Conservation (phyloP, 495 filamentous ascomycete genomes). For the Tuber melanosporum region DNA sequence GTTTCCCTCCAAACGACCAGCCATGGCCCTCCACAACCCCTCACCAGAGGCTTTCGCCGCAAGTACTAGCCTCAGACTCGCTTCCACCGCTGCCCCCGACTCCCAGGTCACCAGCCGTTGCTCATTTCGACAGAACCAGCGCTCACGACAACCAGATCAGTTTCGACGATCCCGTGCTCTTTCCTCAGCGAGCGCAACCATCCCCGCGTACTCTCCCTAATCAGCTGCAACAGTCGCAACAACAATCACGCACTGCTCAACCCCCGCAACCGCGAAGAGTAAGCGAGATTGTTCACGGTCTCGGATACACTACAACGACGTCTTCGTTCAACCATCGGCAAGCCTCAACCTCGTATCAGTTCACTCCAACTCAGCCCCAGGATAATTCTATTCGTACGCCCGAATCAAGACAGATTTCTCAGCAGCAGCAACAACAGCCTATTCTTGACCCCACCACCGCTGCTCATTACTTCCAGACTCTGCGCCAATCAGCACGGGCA, state of each 20-base stretch:
- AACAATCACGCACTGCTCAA: slow-evolving; percentile 32
- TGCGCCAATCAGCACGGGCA: slow-evolving; percentile 24
- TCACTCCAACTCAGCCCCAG: slow-evolving; percentile 30
- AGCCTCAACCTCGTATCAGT: slow-evolving; percentile 41
- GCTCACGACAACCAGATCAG: slow-evolving; percentile 34
- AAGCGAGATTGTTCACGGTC: slow-evolving; percentile 54
- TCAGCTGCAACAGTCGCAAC: slow-evolving; percentile 31
- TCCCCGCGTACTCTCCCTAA: slow-evolving; percentile 37
- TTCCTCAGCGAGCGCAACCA: slow-evolving; percentile 26
- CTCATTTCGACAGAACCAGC: slow-evolving; percentile 36
- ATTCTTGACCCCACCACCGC: slow-evolving; percentile 51
- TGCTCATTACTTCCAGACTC: slow-evolving; percentile 31
- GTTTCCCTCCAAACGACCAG: slow-evolving; percentile 39
- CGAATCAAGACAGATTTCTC: slow-evolving; percentile 47
- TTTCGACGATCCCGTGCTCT: slow-evolving; percentile 42
- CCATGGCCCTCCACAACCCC: slow-evolving; percentile 40
- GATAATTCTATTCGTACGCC: slow-evolving; percentile 53
- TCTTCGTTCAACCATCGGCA: slow-evolving; percentile 55
- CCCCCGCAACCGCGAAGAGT: slow-evolving; percentile 46
- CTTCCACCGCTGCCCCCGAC: slow-evolving; percentile 26
- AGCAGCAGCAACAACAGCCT: slow-evolving; percentile 49
- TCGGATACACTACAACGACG: slow-evolving; percentile 54
- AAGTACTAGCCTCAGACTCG: slow-evolving; percentile 28
- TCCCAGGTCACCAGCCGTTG: slow-evolving; percentile 30
- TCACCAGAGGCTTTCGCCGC: slow-evolving; percentile 40